Evolutionary conservation across 768 basidiomycete genomes (phyloP), one percentile per base, ranked within the genome.

Genomic region (Boletus huronensis): DNA sequence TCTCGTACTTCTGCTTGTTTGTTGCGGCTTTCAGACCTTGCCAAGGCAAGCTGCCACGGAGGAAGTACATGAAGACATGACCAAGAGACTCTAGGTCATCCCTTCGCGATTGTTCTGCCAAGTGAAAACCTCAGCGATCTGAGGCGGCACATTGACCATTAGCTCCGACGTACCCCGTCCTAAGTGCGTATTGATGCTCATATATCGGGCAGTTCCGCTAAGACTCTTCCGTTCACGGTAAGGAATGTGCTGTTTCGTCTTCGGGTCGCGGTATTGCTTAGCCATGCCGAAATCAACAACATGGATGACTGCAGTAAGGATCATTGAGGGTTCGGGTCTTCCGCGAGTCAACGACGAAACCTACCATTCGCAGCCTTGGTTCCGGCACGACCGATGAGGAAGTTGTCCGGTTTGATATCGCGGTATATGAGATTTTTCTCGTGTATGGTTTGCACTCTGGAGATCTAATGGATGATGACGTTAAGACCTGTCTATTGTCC

Each of bases 1-100:
- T 99, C 80, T 99, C 96, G 76, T 99, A 99, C 79, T 98, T 93
- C 72, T 98, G 97, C 78, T 99, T 99, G 80, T 99, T 98, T 48
- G 95, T 99, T 28, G 97, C 97, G 32, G 97, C 97, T 75, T 98
- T 98, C 54, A 99, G 82, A 53, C 97, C 97, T 69, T 99, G 97
- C 97, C 97, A 99, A 23, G 97, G 97, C 50, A 99, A 69, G 64
- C 94, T 96, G 21, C 97, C 97, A 50, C 97, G 84, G 48, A 98
- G 74, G 75, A 99, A 98, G 77, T 99, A 99, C 91, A 99, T 97
- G 78, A 99, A 99, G 63, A 99, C 97, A 75, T 99, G 97, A 2
- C 97, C 97, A 21, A 99, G 83, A n/a, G 97, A 91, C 76, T 99
- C 97, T 32, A 99, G 77, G 74, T 99, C 97, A 72, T 99, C 97